Percentiles rank a stretch among this genome's conserved stretches.
These are phyloP conservation scores for Pilasporangium apinafurcum DNA, from an alignment of 352 stramenopile genomes.

Conservation along the genomic window DNA sequence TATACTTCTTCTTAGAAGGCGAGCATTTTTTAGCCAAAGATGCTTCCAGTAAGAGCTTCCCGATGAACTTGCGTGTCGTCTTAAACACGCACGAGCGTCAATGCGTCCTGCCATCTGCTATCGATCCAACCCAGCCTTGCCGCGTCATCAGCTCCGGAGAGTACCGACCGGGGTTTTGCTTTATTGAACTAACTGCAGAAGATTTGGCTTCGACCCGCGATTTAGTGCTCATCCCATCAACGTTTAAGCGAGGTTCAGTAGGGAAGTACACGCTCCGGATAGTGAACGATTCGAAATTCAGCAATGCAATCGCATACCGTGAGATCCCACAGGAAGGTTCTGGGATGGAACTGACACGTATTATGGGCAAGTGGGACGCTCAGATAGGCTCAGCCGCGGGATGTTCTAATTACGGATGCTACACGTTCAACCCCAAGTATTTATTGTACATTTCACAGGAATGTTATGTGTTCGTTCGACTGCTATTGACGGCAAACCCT, in stretches of 20 bases:
- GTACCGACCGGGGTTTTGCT: conserved; percentile 76
- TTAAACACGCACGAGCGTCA: conserved; percentile 41
- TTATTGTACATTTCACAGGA: conserved; percentile 51
- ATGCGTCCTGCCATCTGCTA: conserved; percentile 26
- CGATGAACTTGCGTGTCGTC: conserved; percentile 63
- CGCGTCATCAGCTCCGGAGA: conserved; percentile 62
- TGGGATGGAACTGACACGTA: conserved; percentile 33
- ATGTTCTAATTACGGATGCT: conserved; percentile 76
- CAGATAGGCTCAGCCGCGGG: conserved; percentile 52
- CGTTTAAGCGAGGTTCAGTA: conserved; percentile 39
- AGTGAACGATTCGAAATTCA: conserved; percentile 45
- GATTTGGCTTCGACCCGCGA: conserved; percentile 20
- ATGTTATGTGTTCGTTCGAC: conserved; percentile 44
- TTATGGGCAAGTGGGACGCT: conserved; percentile 44
- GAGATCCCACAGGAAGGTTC: conserved; percentile 46
- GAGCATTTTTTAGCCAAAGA: conserved; percentile 32
- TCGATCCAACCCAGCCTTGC: conserved; percentile 6
- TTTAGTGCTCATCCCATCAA: conserved; percentile 70
- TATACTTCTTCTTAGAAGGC: conserved; percentile 62
- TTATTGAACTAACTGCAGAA: conserved; percentile 37
- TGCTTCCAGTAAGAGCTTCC: conserved; percentile 14
- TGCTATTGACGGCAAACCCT: conserved; percentile 24
- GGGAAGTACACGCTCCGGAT: conserved; percentile 52
- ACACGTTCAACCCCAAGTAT: conserved; percentile 79
- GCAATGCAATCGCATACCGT: conserved; percentile 14